A percentile compares a stretch with the other conserved stretches of the same genome.
Evolutionary conservation across 345 rosid genomes (phyloP).

Genomic region (Toxicodendron radicans): DNA sequence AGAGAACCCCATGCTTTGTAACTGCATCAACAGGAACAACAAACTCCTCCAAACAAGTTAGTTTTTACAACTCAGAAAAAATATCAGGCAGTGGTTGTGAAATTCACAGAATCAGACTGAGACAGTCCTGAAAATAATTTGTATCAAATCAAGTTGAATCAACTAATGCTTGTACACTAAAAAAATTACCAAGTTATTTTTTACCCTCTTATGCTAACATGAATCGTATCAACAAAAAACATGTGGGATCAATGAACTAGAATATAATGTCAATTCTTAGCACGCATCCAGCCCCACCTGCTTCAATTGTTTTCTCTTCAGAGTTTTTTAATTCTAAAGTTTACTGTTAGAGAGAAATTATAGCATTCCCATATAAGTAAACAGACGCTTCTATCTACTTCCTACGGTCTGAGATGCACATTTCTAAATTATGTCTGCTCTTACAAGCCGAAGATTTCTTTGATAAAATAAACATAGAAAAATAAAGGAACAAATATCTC

Average conservation of each 20-base stretch:
- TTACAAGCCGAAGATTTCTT: neutral
- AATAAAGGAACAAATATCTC: conserved; percentile 29
- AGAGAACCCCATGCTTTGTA: conserved; percentile 99
- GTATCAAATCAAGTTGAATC: neutral
- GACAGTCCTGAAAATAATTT: neutral
- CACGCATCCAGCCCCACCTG: neutral
- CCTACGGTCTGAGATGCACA: conserved; percentile 6
- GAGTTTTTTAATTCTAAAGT: neutral
- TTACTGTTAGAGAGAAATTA: neutral
- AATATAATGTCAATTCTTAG: neutral
- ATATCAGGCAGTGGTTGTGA: neutral
- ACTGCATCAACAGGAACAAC: conserved; percentile 49
- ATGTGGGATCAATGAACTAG: neutral
- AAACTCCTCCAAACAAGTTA: conserved; percentile 22
- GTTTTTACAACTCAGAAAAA: neutral
- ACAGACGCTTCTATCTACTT: neutral
- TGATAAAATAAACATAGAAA: neutral
- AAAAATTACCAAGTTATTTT: neutral
- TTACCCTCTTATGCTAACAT: neutral
- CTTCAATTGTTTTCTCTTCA: neutral
- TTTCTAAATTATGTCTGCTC: neutral
- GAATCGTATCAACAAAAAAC: neutral
- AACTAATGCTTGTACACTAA: neutral
- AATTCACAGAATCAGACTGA: neutral
- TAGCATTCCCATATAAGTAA: neutral